These are phyloP conservation scores for Aegilops longissima DNA, from an alignment of 176 grass and related monocot species.

Conservation along the genomic window DNA sequence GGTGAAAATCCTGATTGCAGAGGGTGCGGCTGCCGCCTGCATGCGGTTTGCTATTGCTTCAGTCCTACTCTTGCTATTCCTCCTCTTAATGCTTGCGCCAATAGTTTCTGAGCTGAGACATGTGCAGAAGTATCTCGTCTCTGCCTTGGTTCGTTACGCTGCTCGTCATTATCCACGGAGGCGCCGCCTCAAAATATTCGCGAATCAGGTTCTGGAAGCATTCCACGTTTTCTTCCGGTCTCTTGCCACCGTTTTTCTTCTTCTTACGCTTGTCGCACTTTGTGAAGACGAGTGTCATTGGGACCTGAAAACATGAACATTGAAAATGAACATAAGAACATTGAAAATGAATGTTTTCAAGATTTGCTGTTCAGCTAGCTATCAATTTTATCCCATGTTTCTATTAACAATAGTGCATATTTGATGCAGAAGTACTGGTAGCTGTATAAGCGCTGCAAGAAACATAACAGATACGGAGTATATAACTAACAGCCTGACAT, in stretches of 20 bases:
- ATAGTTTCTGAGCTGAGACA: conserved; percentile 96
- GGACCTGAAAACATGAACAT: conserved; percentile 54
- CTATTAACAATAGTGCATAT: background rate
- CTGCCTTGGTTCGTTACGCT: conserved; percentile 85
- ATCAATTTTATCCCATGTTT: background rate
- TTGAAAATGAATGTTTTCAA: background rate
- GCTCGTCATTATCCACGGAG: conserved; percentile 99
- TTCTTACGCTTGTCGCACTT: conserved; percentile 99
- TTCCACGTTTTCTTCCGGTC: conserved; percentile 87
- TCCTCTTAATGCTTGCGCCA: conserved; percentile 77
- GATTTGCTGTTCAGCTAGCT: conserved; percentile 7
- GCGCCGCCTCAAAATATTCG: conserved; percentile 74
- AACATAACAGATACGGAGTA: background rate
- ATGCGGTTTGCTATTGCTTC: conserved; percentile 19
- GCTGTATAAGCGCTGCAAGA: background rate
- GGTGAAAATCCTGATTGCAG: conserved; percentile 24
- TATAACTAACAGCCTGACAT: background rate
- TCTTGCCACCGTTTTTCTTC: conserved; percentile 89
- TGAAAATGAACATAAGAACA: background rate
- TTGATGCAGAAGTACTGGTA: background rate
- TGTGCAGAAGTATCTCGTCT: conserved; percentile 95
- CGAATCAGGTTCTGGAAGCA: conserved; percentile 72
- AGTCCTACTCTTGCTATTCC: background rate
- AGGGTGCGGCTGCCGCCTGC: conserved; percentile 12
- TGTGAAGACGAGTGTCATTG: conserved; percentile 93